These are phyloP conservation scores for Pseudogymnoascus sp. DNA, from an alignment of 2,329 filamentous ascomycete species.

Conservation along the genomic window DNA sequence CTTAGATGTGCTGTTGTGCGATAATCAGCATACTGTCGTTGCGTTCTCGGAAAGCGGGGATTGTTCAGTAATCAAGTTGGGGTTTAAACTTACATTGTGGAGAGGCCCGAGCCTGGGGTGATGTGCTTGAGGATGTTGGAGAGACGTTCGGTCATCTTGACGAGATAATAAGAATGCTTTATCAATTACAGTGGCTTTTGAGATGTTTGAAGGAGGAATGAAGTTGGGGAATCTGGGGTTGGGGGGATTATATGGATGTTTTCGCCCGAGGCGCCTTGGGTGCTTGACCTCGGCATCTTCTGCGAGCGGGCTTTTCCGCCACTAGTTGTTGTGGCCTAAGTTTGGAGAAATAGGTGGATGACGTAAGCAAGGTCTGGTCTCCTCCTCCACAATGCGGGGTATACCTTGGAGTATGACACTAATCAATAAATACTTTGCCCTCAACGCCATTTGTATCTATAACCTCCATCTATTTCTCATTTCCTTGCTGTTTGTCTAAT, in stretches of 20 bases:
- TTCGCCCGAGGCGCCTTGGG: not conserved
- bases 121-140: conserved; percentile 83
- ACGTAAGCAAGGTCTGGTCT: not conserved
- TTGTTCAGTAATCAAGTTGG: conserved; percentile 12
- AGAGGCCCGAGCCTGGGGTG: conserved; percentile 61
- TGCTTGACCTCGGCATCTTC: conserved; percentile 2
- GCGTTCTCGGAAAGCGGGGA: not conserved
- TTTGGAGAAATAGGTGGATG: not conserved
- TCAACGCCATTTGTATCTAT: not conserved
- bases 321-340: not conserved
- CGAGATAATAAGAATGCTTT: not conserved
- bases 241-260: not conserved
- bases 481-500: not conserved
- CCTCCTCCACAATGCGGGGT: not conserved
- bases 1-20: conserved; percentile 63
- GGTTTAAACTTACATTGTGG: conserved; percentile 59
- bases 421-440: not conserved
- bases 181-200: not conserved
- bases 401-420: not conserved
- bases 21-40: conserved; percentile 20
- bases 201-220: not conserved
- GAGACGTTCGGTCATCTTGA: conserved; percentile 75
- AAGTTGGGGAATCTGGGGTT: not conserved
- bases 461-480: not conserved
- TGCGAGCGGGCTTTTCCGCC: not conserved